Evolutionary conservation across 139 green algal genomes (phyloP), one percentile per base, ranked within the genome.

Genomic region (Tetradesmus lagerheimii): DNA sequence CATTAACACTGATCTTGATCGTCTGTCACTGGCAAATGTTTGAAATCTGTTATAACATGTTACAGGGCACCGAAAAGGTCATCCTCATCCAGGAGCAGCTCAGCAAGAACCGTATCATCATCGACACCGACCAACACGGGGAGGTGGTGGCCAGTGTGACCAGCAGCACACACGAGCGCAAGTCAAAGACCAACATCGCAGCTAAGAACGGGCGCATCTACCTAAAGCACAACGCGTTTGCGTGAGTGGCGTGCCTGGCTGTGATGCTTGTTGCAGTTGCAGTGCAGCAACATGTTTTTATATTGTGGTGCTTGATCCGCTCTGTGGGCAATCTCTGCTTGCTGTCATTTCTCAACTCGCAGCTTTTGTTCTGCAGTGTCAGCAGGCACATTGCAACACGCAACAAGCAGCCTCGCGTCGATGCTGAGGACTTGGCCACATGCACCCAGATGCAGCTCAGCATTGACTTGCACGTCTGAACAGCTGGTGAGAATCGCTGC

Each of bases 71-170:
- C 8, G 91, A 92, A 82, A 95, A 97, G 92, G 98, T 99, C 18
- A 99, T 99, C 80, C 94, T 99, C 16, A 99, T 99, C 92, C 98
- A 99, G 92, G 98, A 99, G 95, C 98, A 99, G 95, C 95, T 99
- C 85, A 97, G 93, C 87, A 99, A 99, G 94, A 99, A 99, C 93
- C 94, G 98, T 74, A 99, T 99, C 92, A 99, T 99, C 93, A 97
- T 99, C 81, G 98, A 99, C 92, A 93, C 94, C 18, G 96, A 98
- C 92, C 94, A 80, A 50, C 90, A 93, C 38, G 90, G 89, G 15
- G 90, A 94, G 86, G 86, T 98, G 4, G 92, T 94, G n/a, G 95
- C 96, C 41, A 94, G 91, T 16, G 97, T 99, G 12, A 99, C 97
- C 62, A 97, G 91, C 88, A 97, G 94, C 90, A 99, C 98, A 34